Conservation (phyloP, 495 filamentous ascomycete genomes). For the Usnea hakonensis region DNA sequence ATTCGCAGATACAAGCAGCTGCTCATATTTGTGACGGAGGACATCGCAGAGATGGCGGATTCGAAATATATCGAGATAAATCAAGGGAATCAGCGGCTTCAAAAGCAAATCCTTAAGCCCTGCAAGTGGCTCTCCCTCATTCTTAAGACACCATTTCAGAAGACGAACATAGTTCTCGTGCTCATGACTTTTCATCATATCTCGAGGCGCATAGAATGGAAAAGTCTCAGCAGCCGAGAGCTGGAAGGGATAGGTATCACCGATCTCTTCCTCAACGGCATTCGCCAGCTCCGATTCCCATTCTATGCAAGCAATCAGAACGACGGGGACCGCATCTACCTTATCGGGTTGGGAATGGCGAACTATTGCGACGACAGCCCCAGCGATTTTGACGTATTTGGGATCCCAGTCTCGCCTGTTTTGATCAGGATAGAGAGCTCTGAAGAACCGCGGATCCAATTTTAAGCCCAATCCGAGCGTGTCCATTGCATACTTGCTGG, state of each 20-base stretch:
- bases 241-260: neutral
- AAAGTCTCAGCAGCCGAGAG: neutral
- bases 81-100: neutral
- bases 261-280: neutral
- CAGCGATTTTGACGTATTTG: neutral
- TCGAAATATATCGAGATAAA: neutral
- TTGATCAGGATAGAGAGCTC: neutral
- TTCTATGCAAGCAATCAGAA: neutral
- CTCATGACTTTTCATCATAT: neutral
- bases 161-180: neutral
- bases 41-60: neutral
- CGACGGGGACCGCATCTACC: neutral
- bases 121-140: neutral
- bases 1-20: neutral
- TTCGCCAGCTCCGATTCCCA: neutral
- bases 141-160: neutral
- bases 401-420: neutral
- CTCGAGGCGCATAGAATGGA: neutral
- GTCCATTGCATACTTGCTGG: neutral
- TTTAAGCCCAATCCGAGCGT: neutral
- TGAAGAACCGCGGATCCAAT: neutral
- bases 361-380: neutral
- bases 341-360: neutral
- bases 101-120: neutral
- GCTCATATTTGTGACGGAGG: neutral